Evolutionary conservation across 2,329 filamentous ascomycete species (phyloP), one percentile per base, ranked within the genome.

Genomic region (Xylariaceae sp.): DNA sequence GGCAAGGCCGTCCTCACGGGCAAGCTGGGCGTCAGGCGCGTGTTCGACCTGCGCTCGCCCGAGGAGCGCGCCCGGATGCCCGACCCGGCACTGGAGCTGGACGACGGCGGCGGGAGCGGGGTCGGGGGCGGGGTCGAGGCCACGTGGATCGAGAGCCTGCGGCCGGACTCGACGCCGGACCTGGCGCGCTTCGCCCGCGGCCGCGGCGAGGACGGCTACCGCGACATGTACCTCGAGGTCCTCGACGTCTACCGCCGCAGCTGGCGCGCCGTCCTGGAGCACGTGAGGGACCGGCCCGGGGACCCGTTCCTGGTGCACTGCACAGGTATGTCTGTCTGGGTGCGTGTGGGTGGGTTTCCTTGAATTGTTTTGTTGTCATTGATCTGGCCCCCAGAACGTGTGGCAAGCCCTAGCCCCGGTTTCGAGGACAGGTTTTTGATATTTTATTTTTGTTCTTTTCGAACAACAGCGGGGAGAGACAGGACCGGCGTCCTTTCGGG

Each of bases 231-330:
- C 41, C 39, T 70, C 38, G 59, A 63, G 33, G 59, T 72, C 28
- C 43, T 69, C 30, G 46, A 58, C 7, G 51, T 57, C 12, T 72
- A 73, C 46, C 44, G 36, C 33, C 57, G 57, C 5, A 59, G 55
- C 14, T 63, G 70, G 43, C 58, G 50, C 24, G 59, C 58, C 5
- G 55, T 75, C 5, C 55, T 75, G 17, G 59, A 68, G 46, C 64
- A 67, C 37, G 55, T 74, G 8, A 55, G 65, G 31, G 68, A 74
- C 39, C 53, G 57, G 9, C 61, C 63, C 6, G 37, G 47, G 1
- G 60, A 69, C 46, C 58, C 62, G 12, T 61, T 72, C 38, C 40
- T 75, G 30, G 65, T 75, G 25, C 72, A 76, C 48, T 76, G 71
- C 48, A 72, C 65, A 7, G 70, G 70, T 71, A 44, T 44, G 61